Base-by-base conservation (phyloP, 306 rosid species). In the cucumber (Cucumis sativus) region DNA sequence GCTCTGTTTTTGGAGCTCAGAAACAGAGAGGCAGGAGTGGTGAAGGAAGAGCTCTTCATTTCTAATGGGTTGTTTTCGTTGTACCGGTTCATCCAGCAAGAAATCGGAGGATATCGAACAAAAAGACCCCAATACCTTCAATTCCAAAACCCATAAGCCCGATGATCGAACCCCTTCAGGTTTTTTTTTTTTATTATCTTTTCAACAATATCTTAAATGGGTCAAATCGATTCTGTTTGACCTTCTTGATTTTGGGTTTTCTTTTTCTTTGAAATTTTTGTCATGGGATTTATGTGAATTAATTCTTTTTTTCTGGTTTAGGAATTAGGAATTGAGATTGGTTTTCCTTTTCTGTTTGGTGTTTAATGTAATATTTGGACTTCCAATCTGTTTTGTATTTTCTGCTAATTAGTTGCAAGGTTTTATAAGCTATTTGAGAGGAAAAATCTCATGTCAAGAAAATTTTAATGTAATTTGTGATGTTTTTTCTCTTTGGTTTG, bases 31-130 rank as follows among this genome's bases (percentile, higher is more conserved):
- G 55, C 18, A 51, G 7, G 5, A 56, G 55, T 81, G 75, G 59
- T 30, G 52, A 12, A 35, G 45, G 11, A 18, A 57, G 45, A 64
- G 45, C 51, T 39, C 49, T 47, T 3, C 10, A 10, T 10, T 60
- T 35, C 64, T 61, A n/a, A 95, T 95, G 99, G 88, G 97, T 80
- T 95, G 96, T 84, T 92, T 95, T 80, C 14, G 83, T 59, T 92
- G 89, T 80, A 3, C 57, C 16, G 87, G 86, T 16, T 82, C 86
- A 78, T 77, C 95, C 18, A 81, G 83, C 61, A 75, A 78, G 80
- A 79, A 78, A 84, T 76, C 89, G 10, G 79, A 75, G 33, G 41
- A 80, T 37, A 63, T 52, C 5, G 45, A 62, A 61, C 17, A 73
- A 6, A 79, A 33, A 20, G 33, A 79, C 54, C 78, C 75, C 74